Percentiles rank a stretch among this genome's conserved stretches.
These are phyloP conservation scores for Berkeleyomyces basicola DNA, from an alignment of 2,329 filamentous ascomycete genomes.

Conservation along the genomic window DNA sequence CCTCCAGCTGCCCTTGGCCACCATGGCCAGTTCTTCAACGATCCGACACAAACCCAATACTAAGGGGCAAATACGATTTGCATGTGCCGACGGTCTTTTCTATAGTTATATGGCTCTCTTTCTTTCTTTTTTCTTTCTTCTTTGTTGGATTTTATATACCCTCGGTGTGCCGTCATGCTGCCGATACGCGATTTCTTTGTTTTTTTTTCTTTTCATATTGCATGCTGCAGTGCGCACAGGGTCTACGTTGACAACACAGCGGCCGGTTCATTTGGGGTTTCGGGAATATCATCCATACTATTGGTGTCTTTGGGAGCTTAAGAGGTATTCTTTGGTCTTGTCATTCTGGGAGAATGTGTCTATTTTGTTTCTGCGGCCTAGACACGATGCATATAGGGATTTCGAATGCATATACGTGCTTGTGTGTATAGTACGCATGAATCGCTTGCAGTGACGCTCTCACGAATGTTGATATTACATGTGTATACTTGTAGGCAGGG, in stretches of 20 bases:
- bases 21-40: not conserved
- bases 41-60: not conserved
- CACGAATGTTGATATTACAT: too few species aligned
- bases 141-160: not conserved
- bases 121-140: not conserved
- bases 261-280: not conserved
- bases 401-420: too few species aligned
- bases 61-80: not conserved
- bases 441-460: too few species aligned
- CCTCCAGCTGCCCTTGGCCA: not conserved
- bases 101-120: not conserved
- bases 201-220: not conserved
- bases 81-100: not conserved
- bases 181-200: not conserved
- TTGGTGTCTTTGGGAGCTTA: not conserved
- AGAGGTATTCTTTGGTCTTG: not conserved
- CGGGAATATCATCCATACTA: not conserved
- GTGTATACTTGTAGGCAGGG: too few species aligned
- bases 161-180: not conserved
- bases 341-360: not conserved
- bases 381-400: not conserved
- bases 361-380: not conserved
- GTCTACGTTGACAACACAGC: not conserved
- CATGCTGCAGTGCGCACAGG: not conserved
- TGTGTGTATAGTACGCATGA: too few species aligned